Evolutionary conservation across 1,139 yeast species (phyloP).

Genomic region (Saccharomyces hybrid): DNA sequence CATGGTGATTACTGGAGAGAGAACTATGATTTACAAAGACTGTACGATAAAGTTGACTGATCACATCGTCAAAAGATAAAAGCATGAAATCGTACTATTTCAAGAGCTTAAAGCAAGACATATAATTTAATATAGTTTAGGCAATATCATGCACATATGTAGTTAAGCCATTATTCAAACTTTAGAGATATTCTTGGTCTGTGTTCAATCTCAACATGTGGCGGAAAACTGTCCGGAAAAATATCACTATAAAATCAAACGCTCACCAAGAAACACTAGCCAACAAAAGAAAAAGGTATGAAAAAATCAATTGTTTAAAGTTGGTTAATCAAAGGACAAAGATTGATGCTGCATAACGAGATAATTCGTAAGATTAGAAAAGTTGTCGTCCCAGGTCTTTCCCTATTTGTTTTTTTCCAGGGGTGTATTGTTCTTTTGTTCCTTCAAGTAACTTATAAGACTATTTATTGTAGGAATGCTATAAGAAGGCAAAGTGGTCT

Average conservation of each 20-base stretch:
- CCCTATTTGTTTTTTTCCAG: slow-evolving; percentile 14
- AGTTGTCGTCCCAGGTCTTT: slow-evolving; percentile 8
- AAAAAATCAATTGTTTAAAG: background rate
- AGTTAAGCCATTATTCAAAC: background rate
- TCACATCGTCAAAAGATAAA: background rate
- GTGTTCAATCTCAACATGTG: background rate
- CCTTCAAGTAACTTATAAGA: slow-evolving; percentile 14
- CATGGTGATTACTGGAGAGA: slow-evolving; percentile 61
- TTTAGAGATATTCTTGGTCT: no score
- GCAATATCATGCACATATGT: background rate
- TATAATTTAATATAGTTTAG: no score
- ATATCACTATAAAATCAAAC: background rate
- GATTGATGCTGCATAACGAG: background rate
- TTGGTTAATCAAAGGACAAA: background rate
- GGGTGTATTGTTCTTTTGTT: slow-evolving; percentile 17
- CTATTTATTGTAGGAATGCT: slow-evolving; percentile 11
- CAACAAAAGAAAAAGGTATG: background rate
- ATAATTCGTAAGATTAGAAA: slow-evolving; percentile 3
- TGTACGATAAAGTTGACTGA: slow-evolving; percentile 40
- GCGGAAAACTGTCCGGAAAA: background rate
- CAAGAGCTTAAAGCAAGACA: no score
- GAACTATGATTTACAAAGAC: slow-evolving; percentile 50
- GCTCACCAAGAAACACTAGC: background rate
- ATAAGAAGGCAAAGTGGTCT: slow-evolving; percentile 17
- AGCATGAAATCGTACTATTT: no score